Evolutionary conservation across 2,329 filamentous ascomycete genomes (phyloP).

Genomic region (Fusarium ramigenum): DNA sequence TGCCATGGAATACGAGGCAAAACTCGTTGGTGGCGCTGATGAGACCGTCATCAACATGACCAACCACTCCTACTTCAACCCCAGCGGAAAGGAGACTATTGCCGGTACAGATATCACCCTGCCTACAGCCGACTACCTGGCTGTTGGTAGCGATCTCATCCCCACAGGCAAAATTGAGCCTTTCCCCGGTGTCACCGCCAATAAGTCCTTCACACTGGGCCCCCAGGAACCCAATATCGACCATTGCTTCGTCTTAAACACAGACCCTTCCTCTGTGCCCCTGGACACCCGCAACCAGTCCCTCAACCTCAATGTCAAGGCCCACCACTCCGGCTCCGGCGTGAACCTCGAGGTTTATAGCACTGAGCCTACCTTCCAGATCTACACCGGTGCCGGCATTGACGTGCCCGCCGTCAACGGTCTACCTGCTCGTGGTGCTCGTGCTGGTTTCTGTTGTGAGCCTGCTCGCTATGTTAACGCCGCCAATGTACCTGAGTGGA

Average conservation of each 20-base stretch:
- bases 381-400: constrained; percentile 91
- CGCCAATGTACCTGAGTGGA: constrained; percentile 83
- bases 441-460: constrained; percentile 90
- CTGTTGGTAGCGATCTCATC: constrained; percentile 77
- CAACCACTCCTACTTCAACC: constrained; percentile 88
- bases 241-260: constrained; percentile 86
- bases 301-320: constrained; percentile 73
- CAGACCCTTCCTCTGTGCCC: constrained; percentile 66
- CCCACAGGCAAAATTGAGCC: constrained; percentile 73
- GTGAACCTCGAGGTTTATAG: constrained; percentile 87
- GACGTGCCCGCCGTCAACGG: constrained; percentile 75
- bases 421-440: constrained; percentile 69
- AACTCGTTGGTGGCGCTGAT: constrained; percentile 79
- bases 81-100: constrained; percentile 62
- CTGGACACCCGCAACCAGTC: constrained; percentile 72
- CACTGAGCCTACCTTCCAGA: constrained; percentile 96
- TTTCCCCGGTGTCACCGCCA: constrained; percentile 72
- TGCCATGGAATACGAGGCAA: constrained; percentile 89
- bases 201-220: constrained; percentile 77
- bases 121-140: constrained; percentile 71
- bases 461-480: constrained; percentile 92
- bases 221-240: constrained; percentile 79
- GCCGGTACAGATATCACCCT: constrained; percentile 74
- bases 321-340: constrained; percentile 77
- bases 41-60: constrained; percentile 94